These are phyloP conservation scores for Cutaneotrichosporon mucoides DNA, from an alignment of 1,284 basidiomycete genomes.

Conservation along the genomic window DNA sequence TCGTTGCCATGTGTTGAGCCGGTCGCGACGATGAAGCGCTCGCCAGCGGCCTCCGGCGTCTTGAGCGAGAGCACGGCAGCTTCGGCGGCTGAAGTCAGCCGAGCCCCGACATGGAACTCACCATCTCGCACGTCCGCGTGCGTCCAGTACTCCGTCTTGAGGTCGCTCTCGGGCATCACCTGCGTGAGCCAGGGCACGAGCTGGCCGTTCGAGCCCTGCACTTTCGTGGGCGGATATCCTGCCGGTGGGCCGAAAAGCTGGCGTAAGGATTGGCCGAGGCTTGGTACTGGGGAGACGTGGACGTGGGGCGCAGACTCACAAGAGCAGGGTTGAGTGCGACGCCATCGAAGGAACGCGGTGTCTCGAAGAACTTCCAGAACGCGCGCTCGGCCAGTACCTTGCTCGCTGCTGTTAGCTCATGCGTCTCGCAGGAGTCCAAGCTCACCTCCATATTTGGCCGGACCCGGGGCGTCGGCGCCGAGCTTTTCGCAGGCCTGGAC, in stretches of 20 bases:
- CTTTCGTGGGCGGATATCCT: neutral
- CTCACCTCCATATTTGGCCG: constrained; percentile 4
- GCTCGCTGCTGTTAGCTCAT: neutral
- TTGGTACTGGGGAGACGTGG: no score
- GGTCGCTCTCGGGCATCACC: neutral
- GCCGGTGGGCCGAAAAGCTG: neutral
- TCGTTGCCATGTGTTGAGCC: constrained; percentile 43
- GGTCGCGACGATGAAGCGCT: constrained; percentile 52
- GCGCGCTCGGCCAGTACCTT: constrained; percentile 33
- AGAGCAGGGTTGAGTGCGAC: constrained; percentile 10
- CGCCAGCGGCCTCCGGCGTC: constrained; percentile 43
- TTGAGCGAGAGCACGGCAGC: constrained; percentile 3
- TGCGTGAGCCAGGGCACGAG: neutral
- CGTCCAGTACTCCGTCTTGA: neutral
- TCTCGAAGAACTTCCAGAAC: constrained; percentile 30
- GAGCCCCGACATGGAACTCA: neutral
- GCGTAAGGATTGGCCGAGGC: neutral
- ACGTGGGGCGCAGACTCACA: neutral
- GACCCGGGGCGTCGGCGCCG: constrained; percentile 1
- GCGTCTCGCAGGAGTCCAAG: no score
- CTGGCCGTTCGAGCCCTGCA: neutral
- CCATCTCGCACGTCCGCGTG: constrained; percentile 10
- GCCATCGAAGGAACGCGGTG: constrained; percentile 5
- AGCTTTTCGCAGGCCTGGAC: neutral
- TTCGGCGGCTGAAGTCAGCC: constrained; percentile 26